Conservation (phyloP, 2,329 filamentous ascomycete genomes). For the Trichoderma sp. region DNA sequence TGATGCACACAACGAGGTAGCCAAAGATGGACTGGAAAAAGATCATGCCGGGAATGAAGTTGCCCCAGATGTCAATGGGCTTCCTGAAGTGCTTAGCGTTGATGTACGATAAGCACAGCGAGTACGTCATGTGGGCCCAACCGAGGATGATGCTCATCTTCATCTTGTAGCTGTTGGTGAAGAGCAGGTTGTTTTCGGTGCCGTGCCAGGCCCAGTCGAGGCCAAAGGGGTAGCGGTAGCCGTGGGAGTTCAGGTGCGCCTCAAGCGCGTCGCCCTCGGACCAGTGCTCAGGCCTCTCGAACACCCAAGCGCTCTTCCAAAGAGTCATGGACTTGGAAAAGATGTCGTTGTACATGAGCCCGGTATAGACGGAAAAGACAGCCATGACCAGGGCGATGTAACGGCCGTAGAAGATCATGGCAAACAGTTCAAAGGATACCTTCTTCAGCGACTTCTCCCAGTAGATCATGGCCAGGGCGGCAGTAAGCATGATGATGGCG, state of each 20-base stretch:
- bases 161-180: constrained; percentile 99
- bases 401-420: constrained; percentile 97
- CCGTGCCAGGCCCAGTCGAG: constrained; percentile 97
- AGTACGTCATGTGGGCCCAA: constrained; percentile 99
- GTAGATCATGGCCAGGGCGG: constrained; percentile 90
- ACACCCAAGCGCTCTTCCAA: constrained; percentile 90
- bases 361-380: constrained; percentile 94
- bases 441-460: constrained; percentile 94
- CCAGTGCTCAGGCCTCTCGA: constrained; percentile 67
- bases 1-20: constrained; percentile 88
- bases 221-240: constrained; percentile 92
- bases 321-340: constrained; percentile 93
- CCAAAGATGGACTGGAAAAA: constrained; percentile 99
- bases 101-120: constrained; percentile 86
- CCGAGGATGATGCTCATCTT: constrained; percentile 98
- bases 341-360: constrained; percentile 94
- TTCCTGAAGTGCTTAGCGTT: constrained; percentile 95
- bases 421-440: constrained; percentile 88
- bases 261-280: constrained; percentile 64
- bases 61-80: constrained; percentile 93
- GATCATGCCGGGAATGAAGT: constrained; percentile 97
- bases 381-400: constrained; percentile 99
- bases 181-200: constrained; percentile 90
- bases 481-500: constrained; percentile 82
- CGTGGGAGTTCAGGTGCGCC: constrained; percentile 65